phyloP scores from a whole-genome alignment of 2,329 filamentous ascomycete genomes.

The Fonsecaea pedrosoi region DNA sequence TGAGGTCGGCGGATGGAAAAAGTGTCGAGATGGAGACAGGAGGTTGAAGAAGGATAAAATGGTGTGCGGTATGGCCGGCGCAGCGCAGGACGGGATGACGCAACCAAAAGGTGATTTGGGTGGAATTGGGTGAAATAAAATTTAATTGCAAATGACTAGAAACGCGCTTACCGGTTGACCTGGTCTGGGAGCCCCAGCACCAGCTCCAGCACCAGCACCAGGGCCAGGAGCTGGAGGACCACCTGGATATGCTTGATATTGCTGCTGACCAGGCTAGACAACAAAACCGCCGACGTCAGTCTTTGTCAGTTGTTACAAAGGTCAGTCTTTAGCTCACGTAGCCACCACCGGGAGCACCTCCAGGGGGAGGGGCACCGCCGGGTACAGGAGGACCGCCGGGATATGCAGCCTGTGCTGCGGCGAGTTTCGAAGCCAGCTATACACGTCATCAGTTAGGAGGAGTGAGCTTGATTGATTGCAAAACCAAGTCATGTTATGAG shows the following conservation, averaged over 20 bases:
- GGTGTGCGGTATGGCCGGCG: slow-evolving; percentile 19
- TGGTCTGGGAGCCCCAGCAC: slow-evolving; percentile 16
- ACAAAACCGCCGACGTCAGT: slow-evolving; percentile 6
- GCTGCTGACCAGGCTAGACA: slow-evolving; percentile 47
- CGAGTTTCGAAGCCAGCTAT: slow-evolving; percentile 47
- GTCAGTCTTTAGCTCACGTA: slow-evolving; percentile 59
- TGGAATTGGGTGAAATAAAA: slow-evolving; percentile 30
- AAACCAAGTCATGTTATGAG: background rate
- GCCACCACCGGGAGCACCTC: slow-evolving; percentile 47
- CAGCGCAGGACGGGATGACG: slow-evolving; percentile 15
- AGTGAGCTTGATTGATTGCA: slow-evolving; percentile 13
- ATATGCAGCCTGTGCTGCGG: slow-evolving; percentile 48
- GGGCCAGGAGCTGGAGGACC: slow-evolving; percentile 42
- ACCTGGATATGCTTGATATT: slow-evolving; percentile 64
- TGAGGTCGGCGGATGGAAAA: slow-evolving; percentile 3
- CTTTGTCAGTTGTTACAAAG: background rate
- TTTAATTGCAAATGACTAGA: slow-evolving; percentile 20
- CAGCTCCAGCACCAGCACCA: slow-evolving; percentile 29
- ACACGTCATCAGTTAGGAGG: slow-evolving; percentile 36
- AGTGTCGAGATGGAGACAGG: background rate
- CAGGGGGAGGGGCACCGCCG: slow-evolving; percentile 33
- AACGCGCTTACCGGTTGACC: slow-evolving; percentile 45
- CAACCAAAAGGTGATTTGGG: slow-evolving; percentile 26
- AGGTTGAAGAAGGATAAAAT: slow-evolving; percentile 38
- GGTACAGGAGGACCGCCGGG: slow-evolving; percentile 42